phyloP scores from a whole-genome alignment of 805 yeast species.

The Hanseniaspora hatyaiensis region DNA sequence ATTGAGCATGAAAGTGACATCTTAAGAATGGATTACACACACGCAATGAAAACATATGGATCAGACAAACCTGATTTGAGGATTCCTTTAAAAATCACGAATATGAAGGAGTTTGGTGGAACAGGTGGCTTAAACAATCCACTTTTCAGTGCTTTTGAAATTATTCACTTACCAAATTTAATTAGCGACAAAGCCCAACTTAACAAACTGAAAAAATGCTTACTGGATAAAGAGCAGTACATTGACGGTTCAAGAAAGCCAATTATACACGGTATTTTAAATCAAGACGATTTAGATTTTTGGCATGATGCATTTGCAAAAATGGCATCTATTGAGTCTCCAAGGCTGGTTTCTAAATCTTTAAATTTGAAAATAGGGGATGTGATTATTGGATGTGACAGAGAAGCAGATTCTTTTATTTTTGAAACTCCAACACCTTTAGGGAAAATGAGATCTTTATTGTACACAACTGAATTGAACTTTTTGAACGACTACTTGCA shows the following conservation, averaged over 20 bases:
- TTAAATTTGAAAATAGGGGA: slow-evolving; percentile 53
- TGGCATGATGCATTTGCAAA: slow-evolving; percentile 36
- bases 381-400: slow-evolving; percentile 64
- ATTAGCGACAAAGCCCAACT: slow-evolving; percentile 25
- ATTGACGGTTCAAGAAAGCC: slow-evolving; percentile 42
- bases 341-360: slow-evolving; percentile 25
- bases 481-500: slow-evolving; percentile 22
- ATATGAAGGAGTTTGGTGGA: slow-evolving; percentile 35
- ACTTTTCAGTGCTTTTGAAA: slow-evolving; percentile 44
- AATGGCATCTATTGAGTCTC: slow-evolving; percentile 29
- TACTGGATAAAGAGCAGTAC: slow-evolving; percentile 38
- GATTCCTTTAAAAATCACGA: slow-evolving; percentile 40
- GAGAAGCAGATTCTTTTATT: slow-evolving; percentile 41
- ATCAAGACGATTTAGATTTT: slow-evolving; percentile 29
- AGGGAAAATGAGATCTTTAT: slow-evolving; percentile 71
- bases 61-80: slow-evolving; percentile 92
- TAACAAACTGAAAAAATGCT: slow-evolving; percentile 28
- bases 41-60: slow-evolving; percentile 66
- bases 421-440: slow-evolving; percentile 94
- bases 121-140: slow-evolving; percentile 41
- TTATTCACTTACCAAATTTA: slow-evolving; percentile 48
- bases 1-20: slow-evolving; percentile 23
- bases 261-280: slow-evolving; percentile 39
- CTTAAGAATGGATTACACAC: slow-evolving; percentile 46
- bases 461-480: slow-evolving; percentile 42